phyloP scores from a whole-genome alignment of 305 asterid genomes.

The Fraxinus sp. region DNA sequence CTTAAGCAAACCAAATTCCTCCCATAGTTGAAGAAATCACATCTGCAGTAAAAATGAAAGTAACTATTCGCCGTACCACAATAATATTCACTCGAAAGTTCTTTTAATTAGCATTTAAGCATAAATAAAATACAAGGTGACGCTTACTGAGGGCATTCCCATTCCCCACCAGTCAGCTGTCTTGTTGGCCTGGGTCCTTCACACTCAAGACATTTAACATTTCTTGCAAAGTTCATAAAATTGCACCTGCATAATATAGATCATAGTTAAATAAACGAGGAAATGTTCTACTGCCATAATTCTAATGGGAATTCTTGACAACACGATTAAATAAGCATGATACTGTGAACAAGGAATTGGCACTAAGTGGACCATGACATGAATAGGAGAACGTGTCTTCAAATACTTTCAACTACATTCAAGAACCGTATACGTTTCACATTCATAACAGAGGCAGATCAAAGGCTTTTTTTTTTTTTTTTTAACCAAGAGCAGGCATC shows the following conservation, averaged over 20 bases:
- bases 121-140: conserved; percentile 13
- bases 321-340: background rate
- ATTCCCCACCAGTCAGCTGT: conserved; percentile 79
- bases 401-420: background rate
- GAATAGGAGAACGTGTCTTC: background rate
- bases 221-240: conserved; percentile 94
- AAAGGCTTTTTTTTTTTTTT: too few relatives aligned
- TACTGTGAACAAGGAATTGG: background rate
- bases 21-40: conserved; percentile 78
- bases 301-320: background rate
- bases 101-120: conserved; percentile 6
- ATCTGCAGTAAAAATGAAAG: conserved; percentile 40
- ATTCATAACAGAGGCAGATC: background rate
- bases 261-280: conserved; percentile 10
- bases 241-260: conserved; percentile 62
- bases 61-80: background rate
- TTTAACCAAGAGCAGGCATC: too few relatives aligned
- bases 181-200: conserved; percentile 75
- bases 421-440: background rate
- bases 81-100: background rate
- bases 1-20: conserved; percentile 71
- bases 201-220: conserved; percentile 79
- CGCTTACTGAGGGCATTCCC: conserved; percentile 94
- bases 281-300: background rate
- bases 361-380: background rate